Conservation (phyloP, 1,284 basidiomycete genomes). For the Anthracocystis setariae region DNA sequence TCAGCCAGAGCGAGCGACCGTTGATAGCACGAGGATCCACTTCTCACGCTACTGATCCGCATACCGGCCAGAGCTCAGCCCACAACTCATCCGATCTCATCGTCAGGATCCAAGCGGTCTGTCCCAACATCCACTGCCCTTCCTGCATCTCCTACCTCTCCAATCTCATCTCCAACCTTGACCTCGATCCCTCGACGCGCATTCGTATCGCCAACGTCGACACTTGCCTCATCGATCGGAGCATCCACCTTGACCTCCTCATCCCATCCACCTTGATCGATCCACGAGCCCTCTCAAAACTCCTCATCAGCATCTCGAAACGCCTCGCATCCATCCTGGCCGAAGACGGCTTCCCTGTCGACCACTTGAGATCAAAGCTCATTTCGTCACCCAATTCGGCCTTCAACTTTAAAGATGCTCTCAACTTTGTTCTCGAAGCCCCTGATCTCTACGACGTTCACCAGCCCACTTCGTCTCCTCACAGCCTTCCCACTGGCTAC, state of each 20-base stretch:
- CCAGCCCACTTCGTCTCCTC: not conserved
- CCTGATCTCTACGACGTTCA: conserved; percentile 15
- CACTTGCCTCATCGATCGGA: conserved; percentile 67
- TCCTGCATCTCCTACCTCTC: conserved; percentile 69
- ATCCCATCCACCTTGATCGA: conserved; percentile 21
- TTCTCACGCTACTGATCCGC: not conserved
- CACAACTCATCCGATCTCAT: conserved; percentile 6
- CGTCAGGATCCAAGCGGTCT: conserved; percentile 24
- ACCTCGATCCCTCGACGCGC: conserved; percentile 13
- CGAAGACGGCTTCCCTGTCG: conserved; percentile 47
- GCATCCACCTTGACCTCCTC: conserved; percentile 61
- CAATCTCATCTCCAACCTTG: conserved; percentile 54
- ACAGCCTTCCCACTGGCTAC: conserved; percentile 7
- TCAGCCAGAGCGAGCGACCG: not conserved
- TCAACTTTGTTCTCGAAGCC: conserved; percentile 17
- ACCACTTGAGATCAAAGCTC: conserved; percentile 23
- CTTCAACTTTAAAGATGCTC: conserved; percentile 20
- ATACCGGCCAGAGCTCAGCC: conserved; percentile 7
- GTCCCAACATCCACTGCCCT: conserved; percentile 68
- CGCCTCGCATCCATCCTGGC: conserved; percentile 28
- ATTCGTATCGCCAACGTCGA: conserved; percentile 47
- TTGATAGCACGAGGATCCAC: conserved; percentile 6
- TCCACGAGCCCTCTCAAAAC: conserved; percentile 8
- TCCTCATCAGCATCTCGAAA: conserved; percentile 37
- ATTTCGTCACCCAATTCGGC: conserved; percentile 2